Evolutionary conservation across 345 rosid species (phyloP).

Genomic region (Clausena lansium): DNA sequence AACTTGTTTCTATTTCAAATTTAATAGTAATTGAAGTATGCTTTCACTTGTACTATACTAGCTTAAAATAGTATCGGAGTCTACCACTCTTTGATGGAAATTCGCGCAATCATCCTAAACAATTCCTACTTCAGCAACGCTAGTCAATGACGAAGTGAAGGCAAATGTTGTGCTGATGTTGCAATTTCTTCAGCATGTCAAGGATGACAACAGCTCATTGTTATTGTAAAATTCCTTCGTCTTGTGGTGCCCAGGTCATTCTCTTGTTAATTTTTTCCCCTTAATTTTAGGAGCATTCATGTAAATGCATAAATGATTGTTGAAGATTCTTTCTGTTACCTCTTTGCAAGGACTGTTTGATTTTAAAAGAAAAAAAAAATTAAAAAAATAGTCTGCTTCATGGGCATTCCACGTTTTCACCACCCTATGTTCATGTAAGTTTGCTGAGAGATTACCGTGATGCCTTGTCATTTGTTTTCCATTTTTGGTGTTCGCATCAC

Average conservation of each 20-base stretch:
- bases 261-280: conserved; percentile 14
- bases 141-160: conserved; percentile 2
- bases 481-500: neutral
- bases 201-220: conserved; percentile 25
- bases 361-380: neutral
- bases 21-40: neutral
- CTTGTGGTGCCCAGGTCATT: neutral
- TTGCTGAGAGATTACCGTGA: neutral
- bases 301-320: conserved; percentile 37
- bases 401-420: neutral
- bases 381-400: neutral
- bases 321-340: conserved; percentile 20
- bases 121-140: conserved; percentile 1
- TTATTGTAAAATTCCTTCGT: conserved; percentile 29
- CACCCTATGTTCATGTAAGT: neutral
- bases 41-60: neutral
- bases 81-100: neutral
- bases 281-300: conserved; percentile 16
- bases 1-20: neutral
- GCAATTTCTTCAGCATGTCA: conserved; percentile 14
- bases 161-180: conserved; percentile 5
- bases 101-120: neutral
- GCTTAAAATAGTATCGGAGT: conserved; percentile 6
- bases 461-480: neutral
- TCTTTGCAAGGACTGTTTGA: conserved; percentile 5